phyloP scores from a whole-genome alignment of 176 grass and related monocot species.

The Pontederia crassipes region DNA sequence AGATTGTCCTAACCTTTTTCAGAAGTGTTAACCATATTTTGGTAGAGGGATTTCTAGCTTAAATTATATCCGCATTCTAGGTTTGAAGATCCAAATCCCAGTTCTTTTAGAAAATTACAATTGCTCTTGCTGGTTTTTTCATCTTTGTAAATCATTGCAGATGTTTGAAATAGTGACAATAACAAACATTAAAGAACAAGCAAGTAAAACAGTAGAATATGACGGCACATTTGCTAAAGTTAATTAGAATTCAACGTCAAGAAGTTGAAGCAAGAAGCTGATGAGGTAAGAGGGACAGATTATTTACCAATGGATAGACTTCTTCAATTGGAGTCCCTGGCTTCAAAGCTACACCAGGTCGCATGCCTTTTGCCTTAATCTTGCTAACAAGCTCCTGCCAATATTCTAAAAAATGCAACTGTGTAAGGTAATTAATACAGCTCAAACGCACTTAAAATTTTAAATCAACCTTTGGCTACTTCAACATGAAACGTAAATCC shows the following conservation, averaged over 20 bases:
- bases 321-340: slow-evolving; percentile 80
- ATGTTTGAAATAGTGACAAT: too few relatives aligned
- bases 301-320: slow-evolving; percentile 68
- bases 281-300: not conserved
- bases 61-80: too few relatives aligned
- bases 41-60: too few relatives aligned
- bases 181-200: too few relatives aligned
- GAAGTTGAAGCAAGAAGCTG: not conserved
- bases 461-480: slow-evolving; percentile 55
- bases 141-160: too few relatives aligned
- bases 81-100: too few relatives aligned
- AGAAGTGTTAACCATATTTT: too few relatives aligned
- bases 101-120: too few relatives aligned
- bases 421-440: not conserved
- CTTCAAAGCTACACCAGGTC: slow-evolving; percentile 85
- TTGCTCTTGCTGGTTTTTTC: too few relatives aligned
- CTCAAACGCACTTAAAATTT: not conserved
- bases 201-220: too few relatives aligned
- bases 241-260: not conserved
- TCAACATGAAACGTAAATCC: slow-evolving; percentile 99
- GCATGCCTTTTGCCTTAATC: slow-evolving; percentile 80
- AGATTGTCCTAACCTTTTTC: too few relatives aligned
- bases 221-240: not conserved
- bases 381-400: slow-evolving; percentile 76
- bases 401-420: slow-evolving; percentile 42